A percentile compares a stretch with the other conserved stretches of the same genome.
Evolutionary conservation across 164 flowering plant genomes (phyloP).

Genomic region (Tetrastigma voinierianum): DNA sequence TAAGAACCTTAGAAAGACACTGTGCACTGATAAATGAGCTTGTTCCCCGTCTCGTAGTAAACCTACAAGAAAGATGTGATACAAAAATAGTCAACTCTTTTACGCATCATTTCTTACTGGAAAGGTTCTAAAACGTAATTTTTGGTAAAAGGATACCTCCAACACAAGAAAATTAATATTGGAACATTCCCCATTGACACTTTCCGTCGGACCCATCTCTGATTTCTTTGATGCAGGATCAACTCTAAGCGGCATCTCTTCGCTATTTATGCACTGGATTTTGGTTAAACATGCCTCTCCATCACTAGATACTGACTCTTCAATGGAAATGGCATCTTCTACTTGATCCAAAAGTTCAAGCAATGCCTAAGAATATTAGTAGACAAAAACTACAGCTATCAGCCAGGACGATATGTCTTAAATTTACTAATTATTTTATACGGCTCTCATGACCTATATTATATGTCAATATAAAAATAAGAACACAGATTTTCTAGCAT

Average conservation of each 20-base stretch:
- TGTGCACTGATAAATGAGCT: conserved; percentile 36
- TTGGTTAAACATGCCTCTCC: conserved; percentile 12
- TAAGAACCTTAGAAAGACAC: conserved; percentile 52
- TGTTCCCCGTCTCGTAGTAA: conserved; percentile 59
- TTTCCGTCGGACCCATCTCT: conserved; percentile 8
- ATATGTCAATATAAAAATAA: too few species aligned
- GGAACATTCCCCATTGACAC: conserved; percentile 14
- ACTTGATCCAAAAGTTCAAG: conserved; percentile 96
- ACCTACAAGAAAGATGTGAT: conserved; percentile 46
- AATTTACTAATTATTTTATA: too few species aligned
- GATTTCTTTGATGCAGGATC: conserved; percentile 16
- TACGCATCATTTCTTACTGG: background rate
- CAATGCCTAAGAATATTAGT: conserved; percentile 51
- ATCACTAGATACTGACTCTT: conserved; percentile 35
- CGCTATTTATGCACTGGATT: conserved; percentile 15
- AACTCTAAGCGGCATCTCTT: conserved; percentile 12
- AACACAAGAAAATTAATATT: conserved; percentile 65
- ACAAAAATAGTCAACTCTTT: conserved; percentile 14
- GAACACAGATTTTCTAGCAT: too few species aligned
- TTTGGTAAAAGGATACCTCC: conserved; percentile 49
- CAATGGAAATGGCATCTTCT: conserved; percentile 81
- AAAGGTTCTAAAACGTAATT: background rate
- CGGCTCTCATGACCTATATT: too few species aligned
- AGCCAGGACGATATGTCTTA: too few species aligned
- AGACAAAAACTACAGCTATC: background rate